Evolutionary conservation across 306 rosid species (phyloP).

Genomic region (Vigna trinervia): DNA sequence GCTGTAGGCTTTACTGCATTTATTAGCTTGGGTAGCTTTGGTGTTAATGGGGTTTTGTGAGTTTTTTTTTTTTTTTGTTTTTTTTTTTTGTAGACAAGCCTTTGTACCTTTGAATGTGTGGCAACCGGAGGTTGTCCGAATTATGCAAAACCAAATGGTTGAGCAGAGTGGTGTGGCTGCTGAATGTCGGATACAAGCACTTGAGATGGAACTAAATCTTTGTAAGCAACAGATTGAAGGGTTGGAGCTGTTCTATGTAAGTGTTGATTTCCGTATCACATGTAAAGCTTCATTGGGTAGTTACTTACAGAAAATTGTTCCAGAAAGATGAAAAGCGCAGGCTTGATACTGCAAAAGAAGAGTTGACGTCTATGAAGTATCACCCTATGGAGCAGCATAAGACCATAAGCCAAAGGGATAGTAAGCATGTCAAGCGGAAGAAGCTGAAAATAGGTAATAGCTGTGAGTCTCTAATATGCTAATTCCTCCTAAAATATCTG

Average conservation of each 20-base stretch:
- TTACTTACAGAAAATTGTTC: constrained; percentile 47
- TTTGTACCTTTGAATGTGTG: constrained; percentile 83
- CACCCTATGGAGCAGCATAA: constrained; percentile 62
- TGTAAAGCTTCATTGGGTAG: constrained; percentile 30
- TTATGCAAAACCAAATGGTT: constrained; percentile 48
- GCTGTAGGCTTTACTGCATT: background rate
- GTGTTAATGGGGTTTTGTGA: too few species aligned
- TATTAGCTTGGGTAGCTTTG: background rate
- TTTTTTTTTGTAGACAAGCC: constrained; percentile 69
- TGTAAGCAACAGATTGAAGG: constrained; percentile 55
- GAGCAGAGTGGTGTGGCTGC: constrained; percentile 51
- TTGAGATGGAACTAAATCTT: constrained; percentile 53
- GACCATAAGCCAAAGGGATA: constrained; percentile 35
- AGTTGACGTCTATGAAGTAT: constrained; percentile 66
- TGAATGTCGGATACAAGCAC: constrained; percentile 43
- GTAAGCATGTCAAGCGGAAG: constrained; percentile 50
- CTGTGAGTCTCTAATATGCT: constrained; percentile 44
- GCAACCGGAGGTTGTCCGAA: constrained; percentile 71
- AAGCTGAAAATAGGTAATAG: constrained; percentile 55
- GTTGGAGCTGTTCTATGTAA: constrained; percentile 68
- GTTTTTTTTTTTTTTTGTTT: background rate
- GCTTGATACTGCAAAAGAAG: constrained; percentile 64
- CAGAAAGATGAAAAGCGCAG: constrained; percentile 74
- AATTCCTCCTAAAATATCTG: constrained; percentile 31
- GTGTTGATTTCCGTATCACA: constrained; percentile 45